Base-by-base conservation (phyloP, 768 basidiomycete species). In the Crepidotus variabilis region DNA sequence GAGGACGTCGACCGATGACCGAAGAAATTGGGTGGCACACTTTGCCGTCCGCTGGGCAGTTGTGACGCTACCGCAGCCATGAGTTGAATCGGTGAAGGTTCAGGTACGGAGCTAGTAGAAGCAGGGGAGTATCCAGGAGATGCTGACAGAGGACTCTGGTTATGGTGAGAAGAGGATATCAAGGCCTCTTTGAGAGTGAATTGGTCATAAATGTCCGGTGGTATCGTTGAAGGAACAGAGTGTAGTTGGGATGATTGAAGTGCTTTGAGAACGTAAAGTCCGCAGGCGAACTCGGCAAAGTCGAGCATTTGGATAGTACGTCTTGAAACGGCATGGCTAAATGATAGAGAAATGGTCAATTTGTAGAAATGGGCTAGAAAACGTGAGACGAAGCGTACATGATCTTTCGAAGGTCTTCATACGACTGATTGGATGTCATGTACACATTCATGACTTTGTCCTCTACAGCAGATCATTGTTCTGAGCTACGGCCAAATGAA, bases 201-300 rank as follows among this genome's bases (percentile, higher is more conserved):
- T 47, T 69, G 66, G 18, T 72, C 64, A 24, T 64, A 69, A 0
- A 76, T 57, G 21, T 70, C 57, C 24, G 57, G 57, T 5, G 75
- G 73, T 32, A 74, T 67, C 7, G 66, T 61, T 2, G 61, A 24
- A 1, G 75, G 76, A 6, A 78, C 62, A 1, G 63, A 57, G 21
- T 61, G 60, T 0, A 76, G 66, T 33, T 67, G 65, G 51, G 72
- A 75, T 5, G 68, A 65, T 60, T 69, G 68, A 14, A 73, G 55
- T n/a, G 69, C 68, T 35, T 73, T 68, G 39, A 90, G 82, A 55
- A 88, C 78, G 66, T 84, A 84, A 81, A 87, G 84, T 35, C 82
- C 88, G 57, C 90, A 72, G 34, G 83, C 80, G 66, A 92, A 92
- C 57, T 90, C 87, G 24, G 79, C 69, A 7, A 79, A 73, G 61